Percentiles rank a stretch among this genome's conserved stretches.
Conservation (phyloP, 2,329 filamentous ascomycete genomes). For the Sclerotinia subarctica region DNA sequence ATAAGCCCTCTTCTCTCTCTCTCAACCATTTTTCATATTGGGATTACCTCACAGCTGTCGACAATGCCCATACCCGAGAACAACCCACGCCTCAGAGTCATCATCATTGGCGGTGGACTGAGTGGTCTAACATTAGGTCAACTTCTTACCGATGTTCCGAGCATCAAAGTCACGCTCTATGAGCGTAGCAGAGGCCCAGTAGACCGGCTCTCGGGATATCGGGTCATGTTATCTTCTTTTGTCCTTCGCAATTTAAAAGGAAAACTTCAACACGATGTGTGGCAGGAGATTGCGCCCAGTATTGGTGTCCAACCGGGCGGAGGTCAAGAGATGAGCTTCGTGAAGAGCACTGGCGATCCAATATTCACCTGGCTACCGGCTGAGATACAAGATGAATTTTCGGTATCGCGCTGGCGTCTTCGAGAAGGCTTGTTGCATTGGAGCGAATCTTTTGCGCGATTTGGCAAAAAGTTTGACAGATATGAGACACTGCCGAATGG, state of each 20-base stretch:
- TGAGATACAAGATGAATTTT: constrained; percentile 31
- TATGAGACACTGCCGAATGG: constrained; percentile 34
- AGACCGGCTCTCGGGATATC: constrained; percentile 32
- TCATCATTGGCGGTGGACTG: constrained; percentile 34
- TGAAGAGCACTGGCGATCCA: constrained; percentile 30
- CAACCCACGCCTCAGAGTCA: constrained; percentile 25
- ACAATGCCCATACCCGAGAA: background rate
- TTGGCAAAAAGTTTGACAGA: constrained; percentile 37
- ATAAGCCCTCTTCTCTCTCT: no score
- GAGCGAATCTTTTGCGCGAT: constrained; percentile 31
- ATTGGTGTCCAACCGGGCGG: constrained; percentile 30
- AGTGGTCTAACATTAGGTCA: constrained; percentile 33
- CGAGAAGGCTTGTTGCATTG: constrained; percentile 31
- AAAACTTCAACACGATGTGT: constrained; percentile 28
- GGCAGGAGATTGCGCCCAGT: constrained; percentile 25
- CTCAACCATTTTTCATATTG: background rate
- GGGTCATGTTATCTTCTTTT: constrained; percentile 33
- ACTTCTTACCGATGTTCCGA: constrained; percentile 27
- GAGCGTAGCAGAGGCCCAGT: constrained; percentile 25
- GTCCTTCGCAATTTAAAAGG: constrained; percentile 31
- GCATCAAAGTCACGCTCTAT: constrained; percentile 32
- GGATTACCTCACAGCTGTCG: background rate
- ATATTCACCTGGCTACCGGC: constrained; percentile 32
- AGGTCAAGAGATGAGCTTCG: constrained; percentile 32
- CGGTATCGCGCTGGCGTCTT: constrained; percentile 32